These are phyloP conservation scores for Xylariaceae sp. DNA, from an alignment of 2,329 filamentous ascomycete genomes.

Conservation along the genomic window DNA sequence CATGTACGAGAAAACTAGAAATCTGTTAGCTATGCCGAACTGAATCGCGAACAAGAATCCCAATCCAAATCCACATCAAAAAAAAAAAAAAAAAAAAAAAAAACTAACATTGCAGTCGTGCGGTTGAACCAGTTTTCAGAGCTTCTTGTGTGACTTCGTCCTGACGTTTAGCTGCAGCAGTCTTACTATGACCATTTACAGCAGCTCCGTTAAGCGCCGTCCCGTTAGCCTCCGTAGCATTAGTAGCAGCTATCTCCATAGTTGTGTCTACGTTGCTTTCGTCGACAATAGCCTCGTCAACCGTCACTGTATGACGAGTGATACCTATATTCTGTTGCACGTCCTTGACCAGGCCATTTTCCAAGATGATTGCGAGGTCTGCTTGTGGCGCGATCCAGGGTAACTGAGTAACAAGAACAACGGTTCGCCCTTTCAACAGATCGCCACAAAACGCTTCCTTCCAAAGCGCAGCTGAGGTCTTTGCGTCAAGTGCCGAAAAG, in stretches of 20 bases:
- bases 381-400: slow-evolving; percentile 59
- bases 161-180: slow-evolving; percentile 43
- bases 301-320: slow-evolving; percentile 51
- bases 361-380: slow-evolving; percentile 53
- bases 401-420: slow-evolving; percentile 63
- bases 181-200: slow-evolving; percentile 38
- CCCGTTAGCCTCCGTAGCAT: slow-evolving; percentile 26
- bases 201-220: slow-evolving; percentile 25
- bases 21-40: slow-evolving; percentile 24
- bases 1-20: slow-evolving; percentile 56
- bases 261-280: slow-evolving; percentile 42
- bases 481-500: slow-evolving; percentile 64
- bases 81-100: slow-evolving; percentile 1
- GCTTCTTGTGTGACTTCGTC: slow-evolving; percentile 55
- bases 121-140: slow-evolving; percentile 53
- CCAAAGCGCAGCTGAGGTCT: slow-evolving; percentile 62
- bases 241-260: slow-evolving; percentile 33
- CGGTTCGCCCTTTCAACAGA: slow-evolving; percentile 58
- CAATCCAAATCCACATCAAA: not conserved
- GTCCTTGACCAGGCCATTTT: slow-evolving; percentile 51
- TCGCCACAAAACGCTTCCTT: slow-evolving; percentile 63
- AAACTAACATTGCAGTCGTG: slow-evolving; percentile 51
- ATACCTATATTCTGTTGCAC: slow-evolving; percentile 54
- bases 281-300: slow-evolving; percentile 47
- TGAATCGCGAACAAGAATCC: not conserved